These are phyloP conservation scores for Phialophora macrospora DNA, from an alignment of 2,329 filamentous ascomycete genomes.

Conservation along the genomic window DNA sequence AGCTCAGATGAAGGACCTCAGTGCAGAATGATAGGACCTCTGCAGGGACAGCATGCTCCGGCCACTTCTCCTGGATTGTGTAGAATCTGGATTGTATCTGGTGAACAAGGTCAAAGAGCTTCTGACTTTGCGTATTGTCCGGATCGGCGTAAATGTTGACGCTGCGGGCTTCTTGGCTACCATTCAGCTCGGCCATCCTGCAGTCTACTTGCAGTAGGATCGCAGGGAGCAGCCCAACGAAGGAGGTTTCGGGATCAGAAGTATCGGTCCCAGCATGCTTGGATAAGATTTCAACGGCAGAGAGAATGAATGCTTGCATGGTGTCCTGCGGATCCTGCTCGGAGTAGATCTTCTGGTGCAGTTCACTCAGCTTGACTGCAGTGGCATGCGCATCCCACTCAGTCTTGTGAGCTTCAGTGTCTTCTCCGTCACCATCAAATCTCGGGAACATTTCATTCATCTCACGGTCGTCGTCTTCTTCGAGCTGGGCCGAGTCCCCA, in stretches of 20 bases:
- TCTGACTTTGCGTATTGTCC: slow-evolving; percentile 76
- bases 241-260: slow-evolving; percentile 1
- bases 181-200: slow-evolving; percentile 58
- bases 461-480: slow-evolving; percentile 74
- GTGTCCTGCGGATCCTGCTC: slow-evolving; percentile 41
- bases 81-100: slow-evolving; percentile 74
- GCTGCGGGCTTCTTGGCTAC: slow-evolving; percentile 45
- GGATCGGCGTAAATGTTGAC: slow-evolving; percentile 92
- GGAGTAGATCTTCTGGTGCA: slow-evolving; percentile 59
- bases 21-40: slow-evolving; percentile 79
- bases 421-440: slow-evolving; percentile 59
- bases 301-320: slow-evolving; percentile 43
- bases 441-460: slow-evolving; percentile 81
- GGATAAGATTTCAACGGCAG: slow-evolving; percentile 41
- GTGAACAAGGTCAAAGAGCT: slow-evolving; percentile 71
- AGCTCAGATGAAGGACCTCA: slow-evolving; percentile 73
- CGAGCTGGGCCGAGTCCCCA: slow-evolving; percentile 75
- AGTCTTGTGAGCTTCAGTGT: slow-evolving; percentile 37
- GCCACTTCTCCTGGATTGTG: slow-evolving; percentile 67
- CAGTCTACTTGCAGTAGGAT: slow-evolving; percentile 69
- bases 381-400: slow-evolving; percentile 57
- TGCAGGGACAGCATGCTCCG: slow-evolving; percentile 76
- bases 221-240: slow-evolving; percentile 63
- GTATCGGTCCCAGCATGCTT: slow-evolving; percentile 40
- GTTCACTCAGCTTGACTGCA: slow-evolving; percentile 65